A percentile compares a stretch with the other conserved stretches of the same genome.
Conservation (phyloP, 139 green algal species). For the Penium margaritaceum region DNA sequence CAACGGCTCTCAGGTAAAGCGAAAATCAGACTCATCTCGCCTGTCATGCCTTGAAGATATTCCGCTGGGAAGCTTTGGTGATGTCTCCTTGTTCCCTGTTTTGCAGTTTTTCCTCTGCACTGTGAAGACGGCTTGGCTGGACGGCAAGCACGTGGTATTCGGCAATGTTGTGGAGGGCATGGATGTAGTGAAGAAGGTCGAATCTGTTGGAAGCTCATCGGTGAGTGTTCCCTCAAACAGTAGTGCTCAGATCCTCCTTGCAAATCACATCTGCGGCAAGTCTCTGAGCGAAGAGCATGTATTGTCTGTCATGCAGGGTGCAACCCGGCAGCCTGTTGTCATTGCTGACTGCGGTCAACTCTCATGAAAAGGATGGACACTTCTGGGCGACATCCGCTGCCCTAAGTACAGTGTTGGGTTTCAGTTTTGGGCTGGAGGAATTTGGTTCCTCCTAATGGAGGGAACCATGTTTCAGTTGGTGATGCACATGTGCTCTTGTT, state of each 20-base stretch:
- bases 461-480: too few species aligned
- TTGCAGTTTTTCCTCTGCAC: slow-evolving; percentile 58
- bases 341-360: slow-evolving; percentile 70
- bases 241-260: background rate
- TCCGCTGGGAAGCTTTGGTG: too few species aligned
- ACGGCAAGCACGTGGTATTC: slow-evolving; percentile 83
- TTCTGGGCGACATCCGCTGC: too few species aligned
- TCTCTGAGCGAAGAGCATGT: background rate
- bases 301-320: slow-evolving; percentile 4
- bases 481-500: too few species aligned
- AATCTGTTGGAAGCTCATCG: slow-evolving; percentile 58
- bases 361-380: too few species aligned
- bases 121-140: slow-evolving; percentile 51
- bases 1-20: slow-evolving; percentile 65
- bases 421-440: too few species aligned
- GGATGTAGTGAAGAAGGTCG: slow-evolving; percentile 85
- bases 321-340: slow-evolving; percentile 53
- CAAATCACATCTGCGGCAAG: background rate
- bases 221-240: slow-evolving; percentile 40
- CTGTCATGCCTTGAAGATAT: too few species aligned
- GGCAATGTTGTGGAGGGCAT: slow-evolving; percentile 88
- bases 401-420: too few species aligned
- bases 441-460: too few species aligned
- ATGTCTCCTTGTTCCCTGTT: too few species aligned
- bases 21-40: too few species aligned